These are phyloP conservation scores for Nitzschia sp. DNA, from an alignment of 108 stramenopile genomes.

Conservation along the genomic window DNA sequence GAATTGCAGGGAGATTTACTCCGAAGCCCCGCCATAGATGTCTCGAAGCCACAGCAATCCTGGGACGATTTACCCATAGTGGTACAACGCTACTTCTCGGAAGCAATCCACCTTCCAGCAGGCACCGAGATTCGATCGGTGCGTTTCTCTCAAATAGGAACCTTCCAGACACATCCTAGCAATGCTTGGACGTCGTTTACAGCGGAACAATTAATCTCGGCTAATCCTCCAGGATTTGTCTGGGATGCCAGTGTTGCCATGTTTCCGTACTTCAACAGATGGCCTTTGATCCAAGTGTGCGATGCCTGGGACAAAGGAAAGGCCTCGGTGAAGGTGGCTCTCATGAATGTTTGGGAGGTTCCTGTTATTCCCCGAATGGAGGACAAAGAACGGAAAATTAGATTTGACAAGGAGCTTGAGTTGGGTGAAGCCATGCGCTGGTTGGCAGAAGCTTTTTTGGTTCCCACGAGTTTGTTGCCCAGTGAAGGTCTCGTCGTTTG, in stretches of 20 bases:
- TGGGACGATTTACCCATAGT: conserved; percentile 1
- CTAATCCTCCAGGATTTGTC: conserved; percentile 13
- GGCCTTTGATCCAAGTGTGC: conserved; percentile 9
- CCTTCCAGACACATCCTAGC: neutral
- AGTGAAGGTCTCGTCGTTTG: conserved; percentile 6
- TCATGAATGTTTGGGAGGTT: conserved; percentile 6
- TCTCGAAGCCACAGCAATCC: neutral
- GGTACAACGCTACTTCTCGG: conserved; percentile 1
- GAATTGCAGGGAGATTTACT: neutral
- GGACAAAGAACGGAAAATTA: neutral
- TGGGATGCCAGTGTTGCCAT: conserved; percentile 9
- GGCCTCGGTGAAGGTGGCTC: neutral
- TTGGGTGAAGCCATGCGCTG: conserved; percentile 16
- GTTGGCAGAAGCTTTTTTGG: conserved; percentile 9
- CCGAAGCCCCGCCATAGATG: neutral
- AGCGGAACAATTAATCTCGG: neutral
- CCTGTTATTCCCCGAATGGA: neutral
- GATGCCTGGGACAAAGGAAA: conserved; percentile 1
- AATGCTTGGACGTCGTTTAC: neutral
- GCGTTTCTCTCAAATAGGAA: neutral
- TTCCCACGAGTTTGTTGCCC: conserved; percentile 7
- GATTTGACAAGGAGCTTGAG: neutral
- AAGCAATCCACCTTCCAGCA: neutral
- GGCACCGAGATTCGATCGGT: neutral
- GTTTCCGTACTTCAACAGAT: neutral